These are phyloP conservation scores for Coriolopsis trogii DNA, from an alignment of 1,284 basidiomycete genomes.

Conservation along the genomic window DNA sequence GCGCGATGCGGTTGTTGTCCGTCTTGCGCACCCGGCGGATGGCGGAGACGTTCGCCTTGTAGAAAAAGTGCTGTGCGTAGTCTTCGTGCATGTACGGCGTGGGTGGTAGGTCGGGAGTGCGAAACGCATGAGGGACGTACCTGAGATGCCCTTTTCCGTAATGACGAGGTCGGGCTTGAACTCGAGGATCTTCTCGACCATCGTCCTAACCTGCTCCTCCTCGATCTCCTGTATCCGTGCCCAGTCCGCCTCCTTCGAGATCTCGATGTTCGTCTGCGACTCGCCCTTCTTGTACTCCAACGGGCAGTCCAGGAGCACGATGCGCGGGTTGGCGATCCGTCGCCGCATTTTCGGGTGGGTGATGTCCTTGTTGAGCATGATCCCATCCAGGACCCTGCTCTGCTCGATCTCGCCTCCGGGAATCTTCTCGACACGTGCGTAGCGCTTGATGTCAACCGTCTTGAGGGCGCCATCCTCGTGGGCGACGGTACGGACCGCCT, in stretches of 20 bases:
- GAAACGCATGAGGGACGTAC: conserved; percentile 44
- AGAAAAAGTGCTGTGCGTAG: conserved; percentile 91
- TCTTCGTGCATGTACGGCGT: conserved; percentile 50
- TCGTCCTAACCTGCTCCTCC: conserved; percentile 93
- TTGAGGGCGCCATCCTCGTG: conserved; percentile 69
- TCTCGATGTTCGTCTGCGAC: conserved; percentile 98
- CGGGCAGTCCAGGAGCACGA: conserved; percentile 93
- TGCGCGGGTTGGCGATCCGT: conserved; percentile 88
- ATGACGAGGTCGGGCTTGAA: conserved; percentile 96
- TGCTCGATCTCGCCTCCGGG: conserved; percentile 98
- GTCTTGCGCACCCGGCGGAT: conserved; percentile 96
- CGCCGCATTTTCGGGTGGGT: conserved; percentile 97
- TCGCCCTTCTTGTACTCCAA: conserved; percentile 99
- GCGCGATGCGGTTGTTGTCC: conserved; percentile 98
- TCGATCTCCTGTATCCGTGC: conserved; percentile 92
- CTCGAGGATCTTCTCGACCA: conserved; percentile 89
- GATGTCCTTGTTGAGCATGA: conserved; percentile 99
- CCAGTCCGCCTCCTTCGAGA: conserved; percentile 95
- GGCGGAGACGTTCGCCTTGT: conserved; percentile 89
- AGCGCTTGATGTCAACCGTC: conserved; percentile 97
- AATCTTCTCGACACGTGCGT: conserved; percentile 96
- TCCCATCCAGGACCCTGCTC: conserved; percentile 84
- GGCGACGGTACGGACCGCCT: conserved; percentile 88
- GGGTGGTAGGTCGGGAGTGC: background rate
- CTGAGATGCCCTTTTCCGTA: conserved; percentile 97